phyloP scores from a whole-genome alignment of 2,329 filamentous ascomycete genomes.

The Basipetospora chlamydospora region DNA sequence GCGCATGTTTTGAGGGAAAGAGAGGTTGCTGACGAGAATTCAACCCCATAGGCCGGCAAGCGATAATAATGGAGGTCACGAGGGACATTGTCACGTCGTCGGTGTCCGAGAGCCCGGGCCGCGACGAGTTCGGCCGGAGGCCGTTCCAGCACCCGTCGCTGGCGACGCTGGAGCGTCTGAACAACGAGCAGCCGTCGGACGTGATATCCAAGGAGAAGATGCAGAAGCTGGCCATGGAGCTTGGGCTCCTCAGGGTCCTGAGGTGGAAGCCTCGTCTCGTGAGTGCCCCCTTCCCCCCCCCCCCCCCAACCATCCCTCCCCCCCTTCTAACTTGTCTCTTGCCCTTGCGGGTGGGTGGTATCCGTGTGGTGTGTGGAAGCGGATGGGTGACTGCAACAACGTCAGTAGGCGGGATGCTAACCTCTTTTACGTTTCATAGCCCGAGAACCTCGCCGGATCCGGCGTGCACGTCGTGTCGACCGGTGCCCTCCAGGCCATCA shows the following conservation, averaged over 20 bases:
- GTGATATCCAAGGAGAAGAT: constrained; percentile 52
- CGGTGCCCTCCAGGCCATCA: constrained; percentile 67
- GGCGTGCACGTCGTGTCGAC: constrained; percentile 63
- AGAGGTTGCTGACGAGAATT: background rate
- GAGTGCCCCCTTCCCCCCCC: constrained; percentile 16
- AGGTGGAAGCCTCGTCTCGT: constrained; percentile 83
- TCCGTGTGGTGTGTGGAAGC: too few species aligned
- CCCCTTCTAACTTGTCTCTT: background rate
- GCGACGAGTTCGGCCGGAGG: constrained; percentile 38
- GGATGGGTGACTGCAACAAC: background rate
- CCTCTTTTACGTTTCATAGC: constrained; percentile 22
- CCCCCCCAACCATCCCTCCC: background rate
- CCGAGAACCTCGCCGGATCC: constrained; percentile 54
- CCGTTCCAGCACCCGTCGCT: constrained; percentile 60
- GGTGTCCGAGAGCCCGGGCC: constrained; percentile 7
- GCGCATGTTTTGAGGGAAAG: background rate
- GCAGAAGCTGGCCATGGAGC: constrained; percentile 49
- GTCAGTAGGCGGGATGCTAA: constrained; percentile 1
- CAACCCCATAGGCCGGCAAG: constrained; percentile 12
- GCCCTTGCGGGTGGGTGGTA: background rate
- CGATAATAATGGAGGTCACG: constrained; percentile 13
- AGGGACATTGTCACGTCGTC: constrained; percentile 45
- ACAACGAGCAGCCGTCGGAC: constrained; percentile 40
- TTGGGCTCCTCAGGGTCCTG: constrained; percentile 60
- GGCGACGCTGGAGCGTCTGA: constrained; percentile 59